These are phyloP conservation scores for Paxillus involutus DNA, from an alignment of 768 basidiomycete genomes.

Conservation along the genomic window DNA sequence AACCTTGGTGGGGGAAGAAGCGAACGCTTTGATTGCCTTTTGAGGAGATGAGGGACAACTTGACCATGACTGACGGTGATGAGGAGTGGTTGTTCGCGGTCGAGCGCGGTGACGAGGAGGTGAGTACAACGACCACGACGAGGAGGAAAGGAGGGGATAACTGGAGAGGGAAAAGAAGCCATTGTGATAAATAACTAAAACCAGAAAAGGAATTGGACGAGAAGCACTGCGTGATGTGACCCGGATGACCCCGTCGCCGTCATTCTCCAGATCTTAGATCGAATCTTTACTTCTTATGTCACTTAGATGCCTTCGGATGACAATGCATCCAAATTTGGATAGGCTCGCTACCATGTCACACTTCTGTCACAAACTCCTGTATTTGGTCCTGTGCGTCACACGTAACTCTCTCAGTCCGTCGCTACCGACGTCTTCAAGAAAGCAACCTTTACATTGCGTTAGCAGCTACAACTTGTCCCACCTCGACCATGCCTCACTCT, in stretches of 20 bases:
- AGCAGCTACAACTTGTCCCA: too few species aligned
- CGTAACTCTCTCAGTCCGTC: too few species aligned
- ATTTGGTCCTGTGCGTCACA: slow-evolving; percentile 7
- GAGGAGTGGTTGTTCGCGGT: slow-evolving; percentile 17
- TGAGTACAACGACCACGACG: slow-evolving; percentile 13
- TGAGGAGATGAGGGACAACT: slow-evolving; percentile 62
- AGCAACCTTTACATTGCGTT: too few species aligned
- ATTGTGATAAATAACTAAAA: slow-evolving; percentile 33
- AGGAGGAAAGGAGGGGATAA: slow-evolving; percentile 9
- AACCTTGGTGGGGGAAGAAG: slow-evolving; percentile 75
- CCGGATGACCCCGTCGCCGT: slow-evolving; percentile 13
- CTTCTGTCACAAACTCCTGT: slow-evolving; percentile 8
- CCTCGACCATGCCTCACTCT: slow-evolving; percentile 53
- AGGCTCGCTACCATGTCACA: slow-evolving; percentile 7
- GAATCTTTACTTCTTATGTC: slow-evolving; percentile 1
- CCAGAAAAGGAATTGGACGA: slow-evolving; percentile 29
- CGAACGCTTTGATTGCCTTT: slow-evolving; percentile 70
- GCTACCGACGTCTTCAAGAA: too few species aligned
- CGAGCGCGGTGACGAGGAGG: slow-evolving; percentile 11
- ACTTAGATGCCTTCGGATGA: neutral
- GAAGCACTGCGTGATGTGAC: slow-evolving; percentile 32
- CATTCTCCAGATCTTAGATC: slow-evolving; percentile 27
- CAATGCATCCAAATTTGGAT: neutral
- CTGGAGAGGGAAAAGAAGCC: slow-evolving; percentile 29
- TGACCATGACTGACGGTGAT: slow-evolving; percentile 53